Percentiles rank a stretch among this genome's conserved stretches.
Evolutionary conservation across 352 stramenopile species (phyloP).

Genomic region (Phytophthora pinifolia): DNA sequence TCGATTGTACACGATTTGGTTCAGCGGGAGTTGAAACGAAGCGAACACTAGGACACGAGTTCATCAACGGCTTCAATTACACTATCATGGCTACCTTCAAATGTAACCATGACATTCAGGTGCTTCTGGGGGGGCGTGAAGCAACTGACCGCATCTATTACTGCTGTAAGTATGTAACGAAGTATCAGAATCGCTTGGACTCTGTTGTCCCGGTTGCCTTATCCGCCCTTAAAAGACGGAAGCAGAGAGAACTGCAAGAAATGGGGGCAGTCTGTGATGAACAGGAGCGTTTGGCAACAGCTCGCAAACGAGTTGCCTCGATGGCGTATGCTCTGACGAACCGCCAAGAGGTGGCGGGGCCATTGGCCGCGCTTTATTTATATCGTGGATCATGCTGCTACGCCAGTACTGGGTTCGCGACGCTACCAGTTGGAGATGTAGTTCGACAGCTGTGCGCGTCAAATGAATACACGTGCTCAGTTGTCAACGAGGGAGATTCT

Average conservation of each 20-base stretch:
- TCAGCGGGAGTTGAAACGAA: not conserved
- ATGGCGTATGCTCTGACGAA: constrained; percentile 1
- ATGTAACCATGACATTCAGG: not conserved
- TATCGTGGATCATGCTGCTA: constrained; percentile 3
- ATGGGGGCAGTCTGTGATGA: no score
- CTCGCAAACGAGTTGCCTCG: not conserved
- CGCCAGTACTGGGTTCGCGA: not conserved
- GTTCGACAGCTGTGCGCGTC: not conserved
- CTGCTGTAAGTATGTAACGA: constrained; percentile 2
- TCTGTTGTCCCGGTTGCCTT: constrained; percentile 1
- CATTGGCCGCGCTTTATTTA: not conserved
- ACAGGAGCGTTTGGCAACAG: not conserved
- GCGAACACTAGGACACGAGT: not conserved
- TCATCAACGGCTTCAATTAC: not conserved
- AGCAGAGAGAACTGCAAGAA: not conserved
- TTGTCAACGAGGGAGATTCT: not conserved
- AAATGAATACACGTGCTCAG: not conserved
- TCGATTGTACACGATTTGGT: no score
- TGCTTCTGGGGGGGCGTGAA: not conserved
- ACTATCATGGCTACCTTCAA: constrained; percentile 1
- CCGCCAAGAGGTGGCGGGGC: constrained; percentile 1
- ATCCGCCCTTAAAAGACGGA: not conserved
- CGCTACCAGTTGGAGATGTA: not conserved
- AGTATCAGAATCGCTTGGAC: not conserved
- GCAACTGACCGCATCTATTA: constrained; percentile 5